Evolutionary conservation across 2,329 filamentous ascomycete genomes (phyloP).

Genomic region (Penicillium sp.): DNA sequence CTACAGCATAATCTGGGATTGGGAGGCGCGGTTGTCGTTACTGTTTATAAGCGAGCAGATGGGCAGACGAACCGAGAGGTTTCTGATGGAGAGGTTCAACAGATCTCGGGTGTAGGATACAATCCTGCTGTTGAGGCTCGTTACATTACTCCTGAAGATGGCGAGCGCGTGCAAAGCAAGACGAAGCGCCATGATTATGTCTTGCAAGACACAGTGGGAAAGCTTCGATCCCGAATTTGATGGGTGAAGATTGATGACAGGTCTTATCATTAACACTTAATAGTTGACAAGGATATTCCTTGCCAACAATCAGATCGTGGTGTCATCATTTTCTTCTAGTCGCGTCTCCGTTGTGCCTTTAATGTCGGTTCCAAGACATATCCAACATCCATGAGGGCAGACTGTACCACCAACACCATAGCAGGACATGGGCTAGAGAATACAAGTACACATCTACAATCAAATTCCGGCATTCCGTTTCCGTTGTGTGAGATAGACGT

Average conservation of each 20-base stretch:
- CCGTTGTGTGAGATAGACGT: background rate
- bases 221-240: constrained; percentile 17
- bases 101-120: constrained; percentile 71
- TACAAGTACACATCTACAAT: background rate
- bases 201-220: constrained; percentile 39
- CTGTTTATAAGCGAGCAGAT: constrained; percentile 85
- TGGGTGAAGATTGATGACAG: background rate
- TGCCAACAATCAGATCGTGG: background rate
- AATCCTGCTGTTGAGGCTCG: constrained; percentile 88
- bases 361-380: background rate
- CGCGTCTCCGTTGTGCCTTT: background rate
- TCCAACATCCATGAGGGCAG: background rate
- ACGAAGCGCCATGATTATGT: constrained; percentile 72
- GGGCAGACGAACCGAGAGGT: constrained; percentile 63
- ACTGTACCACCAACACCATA: background rate
- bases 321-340: background rate
- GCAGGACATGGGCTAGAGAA: background rate
- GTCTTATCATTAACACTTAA: too few relatives aligned
- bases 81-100: constrained; percentile 63
- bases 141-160: constrained; percentile 79
- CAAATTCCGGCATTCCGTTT: background rate
- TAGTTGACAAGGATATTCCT: background rate
- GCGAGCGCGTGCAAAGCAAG: constrained; percentile 67
- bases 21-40: constrained; percentile 85
- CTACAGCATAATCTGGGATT: constrained; percentile 92